Base-by-base conservation (phyloP, 768 basidiomycete species). In the Candolleomyces aberdarensis region DNA sequence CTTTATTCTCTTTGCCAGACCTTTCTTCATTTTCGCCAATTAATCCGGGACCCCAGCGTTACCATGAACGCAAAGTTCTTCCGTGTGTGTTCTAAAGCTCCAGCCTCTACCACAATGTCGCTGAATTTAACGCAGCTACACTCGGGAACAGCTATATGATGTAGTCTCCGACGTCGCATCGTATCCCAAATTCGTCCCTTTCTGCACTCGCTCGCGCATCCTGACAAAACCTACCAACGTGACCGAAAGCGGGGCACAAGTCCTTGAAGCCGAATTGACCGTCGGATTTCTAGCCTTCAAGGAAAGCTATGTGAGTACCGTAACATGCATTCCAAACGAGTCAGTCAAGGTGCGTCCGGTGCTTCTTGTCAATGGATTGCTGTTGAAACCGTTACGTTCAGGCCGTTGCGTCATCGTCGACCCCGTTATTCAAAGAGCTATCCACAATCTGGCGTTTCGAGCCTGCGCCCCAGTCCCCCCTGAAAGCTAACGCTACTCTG, bases 141-240 rank as follows among this genome's bases (percentile, higher is more conserved):
- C 78, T 17, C 87, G 82, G 63, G 78, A 79, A 55, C 85, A 97
- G 72, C 80, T 98, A 3, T 98, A 96, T 75, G 76, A 85, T 8
- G 74, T 98, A 62, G 93, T 99, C 57, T 84, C 94, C 14, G 88
- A 98, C 73, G 89, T 98, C 29, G 85, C 80, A 15, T 91, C 91
- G 2, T 99, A 98, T 72, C 83, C 86, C 10, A 78, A 76, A 61
- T 99, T 98, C 71, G 78, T 99, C 56, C 96, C 97, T 6, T 96
- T 92, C 72, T 97, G 96, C 76, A 85, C 83, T 13, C 76, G 78
- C 20, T 90, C 94, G 5, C 83, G 83, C 22, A 80, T 96, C 59
- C 76, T 96, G 43, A 65, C 69, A 32, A 69, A 72, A 3, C 72
- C 75, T 32, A 51, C 66, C 13, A 55, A 65, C 52, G 55, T 65